phyloP scores from a whole-genome alignment of 345 rosid species.

The Brassica incana region DNA sequence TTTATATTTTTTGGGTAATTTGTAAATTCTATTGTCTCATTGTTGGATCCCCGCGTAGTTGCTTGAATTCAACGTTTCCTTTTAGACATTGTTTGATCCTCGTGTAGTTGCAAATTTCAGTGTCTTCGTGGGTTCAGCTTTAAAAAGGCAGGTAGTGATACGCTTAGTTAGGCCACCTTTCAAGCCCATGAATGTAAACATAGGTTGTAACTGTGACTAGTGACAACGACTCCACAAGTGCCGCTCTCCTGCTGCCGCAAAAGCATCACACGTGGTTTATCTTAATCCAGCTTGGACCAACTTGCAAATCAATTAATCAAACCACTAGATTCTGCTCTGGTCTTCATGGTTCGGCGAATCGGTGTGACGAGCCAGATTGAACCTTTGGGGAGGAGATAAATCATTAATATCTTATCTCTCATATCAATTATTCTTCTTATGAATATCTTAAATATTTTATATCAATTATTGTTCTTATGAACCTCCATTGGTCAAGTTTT shows the following conservation, averaged over 20 bases:
- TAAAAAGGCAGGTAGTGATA: background rate
- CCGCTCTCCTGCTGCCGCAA: background rate
- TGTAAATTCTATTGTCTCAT: background rate
- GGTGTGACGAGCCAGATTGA: background rate
- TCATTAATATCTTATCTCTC: background rate
- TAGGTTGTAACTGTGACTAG: background rate
- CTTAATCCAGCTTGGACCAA: background rate
- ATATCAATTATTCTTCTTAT: background rate
- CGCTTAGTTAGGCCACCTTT: background rate
- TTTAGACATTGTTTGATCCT: too few species aligned
- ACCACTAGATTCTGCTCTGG: background rate
- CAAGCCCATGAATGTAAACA: background rate
- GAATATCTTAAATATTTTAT: background rate
- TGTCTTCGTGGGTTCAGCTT: background rate
- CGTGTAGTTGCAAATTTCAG: background rate
- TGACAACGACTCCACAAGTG: background rate
- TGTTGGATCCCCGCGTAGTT: too few species aligned
- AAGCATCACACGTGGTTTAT: background rate
- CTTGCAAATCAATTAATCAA: background rate
- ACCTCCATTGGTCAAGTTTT: conserved; percentile 3
- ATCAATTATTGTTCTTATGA: background rate
- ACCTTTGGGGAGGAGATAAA: background rate
- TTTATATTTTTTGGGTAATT: background rate
- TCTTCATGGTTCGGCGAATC: background rate
- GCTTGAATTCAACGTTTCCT: too few species aligned